Conservation (phyloP, 495 filamentous ascomycete species). For the Aspergillus sparsus region DNA sequence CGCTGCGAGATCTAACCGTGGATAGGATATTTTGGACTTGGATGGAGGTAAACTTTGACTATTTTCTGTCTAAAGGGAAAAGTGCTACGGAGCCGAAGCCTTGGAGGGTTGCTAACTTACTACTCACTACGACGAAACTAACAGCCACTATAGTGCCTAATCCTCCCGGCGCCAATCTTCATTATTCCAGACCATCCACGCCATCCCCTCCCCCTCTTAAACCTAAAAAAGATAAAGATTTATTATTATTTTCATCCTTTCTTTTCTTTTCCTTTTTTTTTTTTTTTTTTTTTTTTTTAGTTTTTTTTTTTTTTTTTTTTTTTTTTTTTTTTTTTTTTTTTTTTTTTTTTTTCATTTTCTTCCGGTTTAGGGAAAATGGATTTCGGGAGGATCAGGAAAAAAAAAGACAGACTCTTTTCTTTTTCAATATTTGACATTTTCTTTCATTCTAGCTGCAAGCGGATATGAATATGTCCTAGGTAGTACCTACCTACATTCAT, state of each 20-base stretch:
- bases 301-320: no score
- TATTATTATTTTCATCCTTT: not conserved
- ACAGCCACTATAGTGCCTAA: conserved; percentile 24
- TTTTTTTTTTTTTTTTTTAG: no score
- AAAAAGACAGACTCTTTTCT: no score
- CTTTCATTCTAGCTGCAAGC: no score
- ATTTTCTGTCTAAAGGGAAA: conserved; percentile 5
- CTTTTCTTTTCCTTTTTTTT: not conserved
- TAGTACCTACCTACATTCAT: no score
- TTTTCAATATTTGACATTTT: no score
- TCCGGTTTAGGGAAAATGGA: no score
- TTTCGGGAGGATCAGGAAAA: no score
- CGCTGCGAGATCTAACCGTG: conserved; percentile 23
- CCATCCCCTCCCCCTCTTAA: conserved; percentile 14
- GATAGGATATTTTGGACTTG: conserved; percentile 9
- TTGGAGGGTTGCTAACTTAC: not conserved
- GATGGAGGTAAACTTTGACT: conserved; percentile 13
- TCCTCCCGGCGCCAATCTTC: conserved; percentile 32
- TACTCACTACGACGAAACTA: conserved; percentile 11
- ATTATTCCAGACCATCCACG: conserved; percentile 26
- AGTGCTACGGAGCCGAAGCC: conserved; percentile 1
- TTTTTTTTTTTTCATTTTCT: no score
- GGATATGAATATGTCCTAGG: no score
- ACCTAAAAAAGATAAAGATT: conserved; percentile 18
- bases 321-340: no score